A percentile compares a stretch with the other conserved stretches of the same genome.
phyloP scores from a whole-genome alignment of 1,284 basidiomycete species.

The Cystobasidium pallidum region DNA sequence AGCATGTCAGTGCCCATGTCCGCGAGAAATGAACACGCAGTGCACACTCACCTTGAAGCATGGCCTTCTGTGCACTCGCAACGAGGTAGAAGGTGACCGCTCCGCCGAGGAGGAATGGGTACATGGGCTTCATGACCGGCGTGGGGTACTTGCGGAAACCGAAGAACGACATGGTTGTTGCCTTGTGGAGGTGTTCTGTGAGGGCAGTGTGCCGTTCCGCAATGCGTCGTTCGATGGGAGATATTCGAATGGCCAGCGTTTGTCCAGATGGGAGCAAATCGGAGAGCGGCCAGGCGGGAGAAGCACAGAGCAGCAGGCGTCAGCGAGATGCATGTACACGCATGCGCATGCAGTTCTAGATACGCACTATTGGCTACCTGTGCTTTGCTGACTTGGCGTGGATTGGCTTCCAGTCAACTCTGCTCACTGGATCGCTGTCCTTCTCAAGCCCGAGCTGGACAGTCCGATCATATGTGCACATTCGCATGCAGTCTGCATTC shows the following conservation, averaged over 20 bases:
- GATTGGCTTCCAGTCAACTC: conserved; percentile 12
- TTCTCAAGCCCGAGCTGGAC: not conserved
- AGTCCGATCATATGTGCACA: not conserved
- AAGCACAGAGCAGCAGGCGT: not conserved
- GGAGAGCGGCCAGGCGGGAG: conserved; percentile 2
- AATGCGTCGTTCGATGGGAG: not conserved
- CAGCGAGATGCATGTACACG: not conserved
- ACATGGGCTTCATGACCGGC: conserved; percentile 45
- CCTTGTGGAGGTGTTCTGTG: not conserved
- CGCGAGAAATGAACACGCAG: not conserved
- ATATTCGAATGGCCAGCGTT: conserved; percentile 5
- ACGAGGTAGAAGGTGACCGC: conserved; percentile 53
- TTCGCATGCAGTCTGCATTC: not conserved
- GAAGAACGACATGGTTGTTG: conserved; percentile 35
- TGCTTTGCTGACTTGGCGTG: not conserved
- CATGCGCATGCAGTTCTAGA: no score
- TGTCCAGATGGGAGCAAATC: conserved; percentile 18
- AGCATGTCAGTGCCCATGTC: not conserved
- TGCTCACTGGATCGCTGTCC: not conserved
- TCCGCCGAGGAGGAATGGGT: conserved; percentile 53
- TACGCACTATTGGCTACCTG: conserved; percentile 12
- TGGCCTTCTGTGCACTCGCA: conserved; percentile 48
- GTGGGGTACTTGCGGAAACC: conserved; percentile 46
- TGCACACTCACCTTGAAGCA: conserved; percentile 47
- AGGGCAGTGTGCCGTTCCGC: not conserved